Evolutionary conservation across 108 stramenopile species (phyloP).

Genomic region (Cyclotella baltica): DNA sequence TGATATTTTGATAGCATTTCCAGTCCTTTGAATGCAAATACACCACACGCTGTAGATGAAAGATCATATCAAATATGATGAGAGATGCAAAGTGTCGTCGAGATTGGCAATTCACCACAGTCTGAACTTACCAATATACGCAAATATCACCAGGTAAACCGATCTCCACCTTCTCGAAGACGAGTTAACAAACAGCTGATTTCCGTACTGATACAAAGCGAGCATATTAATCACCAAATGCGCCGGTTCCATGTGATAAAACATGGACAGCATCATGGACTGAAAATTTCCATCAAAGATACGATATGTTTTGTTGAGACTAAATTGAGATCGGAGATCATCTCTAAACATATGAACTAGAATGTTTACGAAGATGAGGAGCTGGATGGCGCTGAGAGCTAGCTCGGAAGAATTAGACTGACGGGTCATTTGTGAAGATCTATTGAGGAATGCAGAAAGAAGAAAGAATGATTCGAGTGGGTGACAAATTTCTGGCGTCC

Average conservation of each 20-base stretch:
- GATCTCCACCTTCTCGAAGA: conserved; percentile 33
- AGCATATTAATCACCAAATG: conserved; percentile 49
- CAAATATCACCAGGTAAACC: conserved; percentile 13
- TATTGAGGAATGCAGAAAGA: not conserved
- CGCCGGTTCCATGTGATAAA: conserved; percentile 41
- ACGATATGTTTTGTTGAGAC: conserved; percentile 31
- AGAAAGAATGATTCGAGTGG: too few relatives aligned
- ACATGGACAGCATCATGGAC: conserved; percentile 46
- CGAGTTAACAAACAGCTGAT: conserved; percentile 35
- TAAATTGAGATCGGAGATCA: conserved; percentile 33
- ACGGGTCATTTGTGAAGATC: not conserved
- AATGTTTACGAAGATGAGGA: conserved; percentile 40
- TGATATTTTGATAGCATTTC: conserved; percentile 36
- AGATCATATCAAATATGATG: not conserved
- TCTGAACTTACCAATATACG: conserved; percentile 2
- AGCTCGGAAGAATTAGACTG: conserved; percentile 7
- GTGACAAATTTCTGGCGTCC: too few relatives aligned
- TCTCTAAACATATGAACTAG: conserved; percentile 30
- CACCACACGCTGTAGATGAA: conserved; percentile 33
- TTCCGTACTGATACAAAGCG: conserved; percentile 35
- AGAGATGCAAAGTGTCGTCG: not conserved
- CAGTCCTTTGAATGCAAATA: conserved; percentile 30
- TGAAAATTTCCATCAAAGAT: conserved; percentile 37
- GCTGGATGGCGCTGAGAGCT: conserved; percentile 30
- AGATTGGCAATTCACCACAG: not conserved